Evolutionary conservation across 148 eudicot genomes (phyloP).

Genomic region (Rhododendron henanense): DNA sequence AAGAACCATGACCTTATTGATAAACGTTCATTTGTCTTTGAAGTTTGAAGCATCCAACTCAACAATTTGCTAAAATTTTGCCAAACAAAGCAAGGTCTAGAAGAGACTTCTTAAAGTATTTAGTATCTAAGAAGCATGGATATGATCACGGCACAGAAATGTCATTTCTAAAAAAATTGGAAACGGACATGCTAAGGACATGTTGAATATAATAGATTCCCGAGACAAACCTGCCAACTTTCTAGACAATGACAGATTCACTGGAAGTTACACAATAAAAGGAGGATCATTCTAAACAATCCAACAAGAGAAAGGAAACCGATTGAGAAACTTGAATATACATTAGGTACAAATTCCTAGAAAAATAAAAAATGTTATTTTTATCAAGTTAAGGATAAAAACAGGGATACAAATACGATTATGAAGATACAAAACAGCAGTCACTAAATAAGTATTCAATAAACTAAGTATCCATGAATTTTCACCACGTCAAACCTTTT

Average conservation of each 20-base stretch:
- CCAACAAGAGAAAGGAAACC: background rate
- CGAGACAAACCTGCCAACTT: background rate
- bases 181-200: background rate
- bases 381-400: background rate
- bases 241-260: background rate
- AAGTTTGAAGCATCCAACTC: slow-evolving; percentile 2
- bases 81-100: background rate
- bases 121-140: background rate
- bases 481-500: background rate
- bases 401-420: background rate
- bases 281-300: background rate
- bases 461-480: background rate
- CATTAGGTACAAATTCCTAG: background rate
- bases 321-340: background rate
- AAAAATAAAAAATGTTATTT: background rate
- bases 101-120: background rate
- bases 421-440: background rate
- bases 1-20: background rate
- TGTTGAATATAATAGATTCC: background rate
- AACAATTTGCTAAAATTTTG: background rate
- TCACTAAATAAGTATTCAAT: background rate
- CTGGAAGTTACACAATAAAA: background rate
- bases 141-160: background rate
- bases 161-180: background rate
- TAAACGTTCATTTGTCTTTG: background rate